These are phyloP conservation scores for Kodamaea suecica DNA, from an alignment of 1,139 yeast genomes.

Conservation along the genomic window DNA sequence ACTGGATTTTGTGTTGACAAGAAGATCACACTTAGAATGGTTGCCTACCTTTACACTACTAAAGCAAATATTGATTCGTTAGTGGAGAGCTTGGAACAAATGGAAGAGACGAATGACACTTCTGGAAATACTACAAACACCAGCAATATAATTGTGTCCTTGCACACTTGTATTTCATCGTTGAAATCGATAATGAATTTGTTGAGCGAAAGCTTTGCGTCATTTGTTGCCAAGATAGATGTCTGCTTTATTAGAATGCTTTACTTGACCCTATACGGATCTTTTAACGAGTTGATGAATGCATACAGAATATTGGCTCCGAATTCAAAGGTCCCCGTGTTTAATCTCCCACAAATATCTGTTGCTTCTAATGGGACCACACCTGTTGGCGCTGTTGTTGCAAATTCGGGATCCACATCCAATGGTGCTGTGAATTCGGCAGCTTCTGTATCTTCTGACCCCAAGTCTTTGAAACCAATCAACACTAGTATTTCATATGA, in stretches of 20 bases:
- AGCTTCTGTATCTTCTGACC: conserved; percentile 14
- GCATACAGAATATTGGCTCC: conserved; percentile 61
- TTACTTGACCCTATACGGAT: conserved; percentile 66
- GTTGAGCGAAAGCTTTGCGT: conserved; percentile 44
- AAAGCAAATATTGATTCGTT: conserved; percentile 57
- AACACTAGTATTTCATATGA: conserved; percentile 26
- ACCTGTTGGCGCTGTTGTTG: neutral
- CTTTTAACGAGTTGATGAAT: conserved; percentile 72
- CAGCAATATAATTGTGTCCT: conserved; percentile 26
- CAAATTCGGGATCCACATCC: neutral
- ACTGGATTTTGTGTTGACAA: conserved; percentile 67
- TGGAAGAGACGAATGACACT: conserved; percentile 44
- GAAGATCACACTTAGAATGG: conserved; percentile 56
- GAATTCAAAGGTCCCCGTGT: conserved; percentile 12
- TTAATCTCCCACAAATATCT: conserved; percentile 5
- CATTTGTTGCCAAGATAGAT: conserved; percentile 57
- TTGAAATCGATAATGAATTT: conserved; percentile 52
- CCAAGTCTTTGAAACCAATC: conserved; percentile 26
- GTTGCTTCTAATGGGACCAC: neutral
- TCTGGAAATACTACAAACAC: conserved; percentile 17
- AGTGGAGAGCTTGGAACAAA: conserved; percentile 57
- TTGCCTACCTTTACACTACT: conserved; percentile 52
- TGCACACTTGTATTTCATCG: conserved; percentile 38
- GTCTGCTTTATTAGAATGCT: conserved; percentile 70
- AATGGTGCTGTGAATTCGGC: conserved; percentile 6